Conservation (phyloP, 345 rosid genomes). For the Moringa oleifera region DNA sequence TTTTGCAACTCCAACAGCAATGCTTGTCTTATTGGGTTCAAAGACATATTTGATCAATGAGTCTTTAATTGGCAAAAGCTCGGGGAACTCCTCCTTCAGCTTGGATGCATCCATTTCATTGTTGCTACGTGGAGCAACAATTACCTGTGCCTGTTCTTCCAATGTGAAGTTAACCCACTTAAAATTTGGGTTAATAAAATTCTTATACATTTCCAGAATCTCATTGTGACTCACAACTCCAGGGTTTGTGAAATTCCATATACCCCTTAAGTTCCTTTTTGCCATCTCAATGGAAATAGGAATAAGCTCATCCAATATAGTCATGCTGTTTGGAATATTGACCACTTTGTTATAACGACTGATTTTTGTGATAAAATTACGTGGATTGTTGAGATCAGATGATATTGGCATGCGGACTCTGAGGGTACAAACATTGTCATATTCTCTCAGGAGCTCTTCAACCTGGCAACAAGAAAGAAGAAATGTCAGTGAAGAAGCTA, state of each 20-base stretch:
- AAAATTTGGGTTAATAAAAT: constrained; percentile 53
- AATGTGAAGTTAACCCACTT: constrained; percentile 57
- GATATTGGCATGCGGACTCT: constrained; percentile 76
- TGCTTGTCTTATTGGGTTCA: constrained; percentile 49
- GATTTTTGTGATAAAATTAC: constrained; percentile 74
- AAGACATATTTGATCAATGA: constrained; percentile 55
- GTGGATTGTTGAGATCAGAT: constrained; percentile 65
- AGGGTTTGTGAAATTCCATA: constrained; percentile 82
- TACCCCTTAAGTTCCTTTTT: constrained; percentile 59
- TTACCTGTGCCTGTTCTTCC: constrained; percentile 70
- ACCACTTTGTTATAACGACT: constrained; percentile 67
- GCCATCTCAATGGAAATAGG: constrained; percentile 83
- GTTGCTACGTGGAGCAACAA: constrained; percentile 74
- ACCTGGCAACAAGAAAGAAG: constrained; percentile 32
- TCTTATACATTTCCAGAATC: constrained; percentile 70
- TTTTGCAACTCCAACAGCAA: not conserved
- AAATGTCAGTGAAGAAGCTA: not conserved
- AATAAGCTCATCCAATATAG: constrained; percentile 66
- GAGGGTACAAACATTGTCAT: constrained; percentile 65
- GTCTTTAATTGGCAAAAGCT: constrained; percentile 57
- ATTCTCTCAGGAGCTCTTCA: constrained; percentile 63
- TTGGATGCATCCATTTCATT: constrained; percentile 72
- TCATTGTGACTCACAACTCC: constrained; percentile 79
- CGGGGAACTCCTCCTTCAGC: constrained; percentile 69
- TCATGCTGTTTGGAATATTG: constrained; percentile 80